Percentiles rank a stretch among this genome's conserved stretches.
Conservation (phyloP, 805 yeast species). For the Pichia cephalocereana region DNA sequence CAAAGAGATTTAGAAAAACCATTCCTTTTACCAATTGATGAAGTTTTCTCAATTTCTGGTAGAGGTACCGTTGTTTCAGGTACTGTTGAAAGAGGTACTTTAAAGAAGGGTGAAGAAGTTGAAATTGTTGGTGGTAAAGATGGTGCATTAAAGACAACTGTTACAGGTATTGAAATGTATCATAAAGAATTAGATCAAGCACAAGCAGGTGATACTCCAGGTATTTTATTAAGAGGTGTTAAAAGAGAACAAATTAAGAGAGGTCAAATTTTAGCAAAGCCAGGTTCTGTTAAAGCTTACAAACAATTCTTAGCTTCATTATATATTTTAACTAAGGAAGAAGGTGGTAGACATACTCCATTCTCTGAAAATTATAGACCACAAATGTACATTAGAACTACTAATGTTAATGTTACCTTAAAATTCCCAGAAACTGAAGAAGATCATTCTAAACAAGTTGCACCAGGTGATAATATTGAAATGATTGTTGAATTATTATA, state of each 20-base stretch:
- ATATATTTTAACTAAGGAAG: slow-evolving; percentile 89
- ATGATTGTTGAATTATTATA: slow-evolving; percentile 84
- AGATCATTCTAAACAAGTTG: slow-evolving; percentile 82
- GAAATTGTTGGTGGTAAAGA: slow-evolving; percentile 92
- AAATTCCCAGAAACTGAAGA: slow-evolving; percentile 75
- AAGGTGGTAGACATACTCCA: slow-evolving; percentile 99
- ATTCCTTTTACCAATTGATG: slow-evolving; percentile 95
- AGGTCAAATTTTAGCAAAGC: slow-evolving; percentile 96
- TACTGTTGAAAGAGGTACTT: slow-evolving; percentile 96
- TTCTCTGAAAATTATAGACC: slow-evolving; percentile 97
- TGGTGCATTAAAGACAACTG: slow-evolving; percentile 83
- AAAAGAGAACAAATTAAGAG: slow-evolving; percentile 95
- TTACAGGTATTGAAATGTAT: slow-evolving; percentile 99
- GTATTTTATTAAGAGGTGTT: slow-evolving; percentile 94
- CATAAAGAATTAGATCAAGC: slow-evolving; percentile 97
- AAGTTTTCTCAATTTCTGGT: slow-evolving; percentile 95
- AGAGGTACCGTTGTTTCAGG: slow-evolving; percentile 99
- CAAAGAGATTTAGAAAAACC: slow-evolving; percentile 92
- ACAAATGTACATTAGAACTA: slow-evolving; percentile 92
- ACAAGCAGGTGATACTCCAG: slow-evolving; percentile 99
- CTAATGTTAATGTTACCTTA: slow-evolving; percentile 86
- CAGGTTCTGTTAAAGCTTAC: slow-evolving; percentile 87
- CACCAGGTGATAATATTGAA: slow-evolving; percentile 98
- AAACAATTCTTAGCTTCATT: slow-evolving; percentile 88
- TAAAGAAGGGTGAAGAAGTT: slow-evolving; percentile 97